Evolutionary conservation across 2,329 filamentous ascomycete species (phyloP), one percentile per base, ranked within the genome.

Genomic region (Periconia sp.): DNA sequence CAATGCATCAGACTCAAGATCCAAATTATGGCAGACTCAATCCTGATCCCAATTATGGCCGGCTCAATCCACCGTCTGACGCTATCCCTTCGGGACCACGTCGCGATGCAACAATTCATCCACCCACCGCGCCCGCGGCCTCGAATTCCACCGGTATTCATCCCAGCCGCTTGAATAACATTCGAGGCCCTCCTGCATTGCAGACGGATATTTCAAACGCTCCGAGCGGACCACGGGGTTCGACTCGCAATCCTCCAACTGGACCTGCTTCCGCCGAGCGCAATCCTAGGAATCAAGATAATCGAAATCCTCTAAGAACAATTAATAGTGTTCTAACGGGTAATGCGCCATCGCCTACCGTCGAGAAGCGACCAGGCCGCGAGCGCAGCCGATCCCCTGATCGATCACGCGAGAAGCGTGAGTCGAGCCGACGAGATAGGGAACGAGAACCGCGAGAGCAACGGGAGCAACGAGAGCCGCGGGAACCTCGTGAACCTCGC

Each of bases 141-240:
- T 51, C 63, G 29, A 72, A 76, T 24, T 62, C 69, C 12, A 63
- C 69, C 16, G 77, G 78, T 22, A 73, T 83, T 32, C 79, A 82
- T 56, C 79, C 79, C 9, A 80, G 80, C 54, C 73, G 80, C 25
- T 61, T 81, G 32, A 74, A 72, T 28, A 71, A 73, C 25, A 68
- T 76, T 23, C 69, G 71, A 34, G 41, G 28, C 6, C 47, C 37
- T 22, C 52, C 57, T 5, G 47, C 63, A n/a, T 46, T 68, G 5
- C 64, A 67, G 32, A 68, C 60, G 2, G 66, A 69, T 30, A 45
- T 68, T 30, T 55, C 63, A 3, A 54, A 54, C 24, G 57, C 60
- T 29, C 66, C 67, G 28, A 69, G 64, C 37, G 68, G 68, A 13
- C 68, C 68, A 18, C 65, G 68, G 11, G 54, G 57, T 23, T 55